A percentile compares a stretch with the other conserved stretches of the same genome.
phyloP scores from a whole-genome alignment of 768 basidiomycete species.

The Suillus hirtellus region DNA sequence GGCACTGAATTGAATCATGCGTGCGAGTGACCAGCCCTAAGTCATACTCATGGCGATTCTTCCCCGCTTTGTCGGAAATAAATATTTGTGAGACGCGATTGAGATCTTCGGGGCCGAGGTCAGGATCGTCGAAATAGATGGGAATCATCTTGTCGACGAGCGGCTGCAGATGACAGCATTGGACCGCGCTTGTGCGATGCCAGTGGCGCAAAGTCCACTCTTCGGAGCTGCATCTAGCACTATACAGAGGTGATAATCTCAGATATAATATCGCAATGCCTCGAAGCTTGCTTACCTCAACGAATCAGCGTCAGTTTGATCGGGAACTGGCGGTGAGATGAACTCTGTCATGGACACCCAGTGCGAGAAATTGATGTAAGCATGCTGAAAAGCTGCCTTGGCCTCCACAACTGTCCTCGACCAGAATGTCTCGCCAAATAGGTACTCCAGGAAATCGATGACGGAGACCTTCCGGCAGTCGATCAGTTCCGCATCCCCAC shows the following conservation, averaged over 20 bases:
- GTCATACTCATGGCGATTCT: not conserved
- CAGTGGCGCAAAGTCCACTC: slow-evolving; percentile 17
- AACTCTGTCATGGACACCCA: slow-evolving; percentile 17
- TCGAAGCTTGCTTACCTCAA: not conserved
- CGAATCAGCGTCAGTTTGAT: not conserved
- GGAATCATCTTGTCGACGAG: slow-evolving; percentile 18
- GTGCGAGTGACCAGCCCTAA: not conserved
- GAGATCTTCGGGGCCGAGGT: not conserved
- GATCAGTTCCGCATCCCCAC: slow-evolving; percentile 6
- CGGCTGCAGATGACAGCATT: slow-evolving; percentile 19
- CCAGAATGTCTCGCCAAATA: slow-evolving; percentile 15
- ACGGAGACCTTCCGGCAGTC: slow-evolving; percentile 18
- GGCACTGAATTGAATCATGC: not conserved
- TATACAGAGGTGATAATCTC: not conserved
- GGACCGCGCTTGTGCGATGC: slow-evolving; percentile 19
- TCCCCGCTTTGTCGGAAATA: slow-evolving; percentile 19
- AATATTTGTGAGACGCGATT: slow-evolving; percentile 17
- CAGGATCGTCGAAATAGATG: slow-evolving; percentile 13
- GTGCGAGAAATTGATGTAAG: slow-evolving; percentile 17
- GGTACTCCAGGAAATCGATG: slow-evolving; percentile 17
- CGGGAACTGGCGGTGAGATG: not conserved
- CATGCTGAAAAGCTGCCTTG: slow-evolving; percentile 11
- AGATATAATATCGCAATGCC: not conserved
- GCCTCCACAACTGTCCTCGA: slow-evolving; percentile 2
- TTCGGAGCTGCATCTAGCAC: not conserved